phyloP scores from a whole-genome alignment of 2,329 filamentous ascomycete species.

The Macrophomina phaseolina region DNA sequence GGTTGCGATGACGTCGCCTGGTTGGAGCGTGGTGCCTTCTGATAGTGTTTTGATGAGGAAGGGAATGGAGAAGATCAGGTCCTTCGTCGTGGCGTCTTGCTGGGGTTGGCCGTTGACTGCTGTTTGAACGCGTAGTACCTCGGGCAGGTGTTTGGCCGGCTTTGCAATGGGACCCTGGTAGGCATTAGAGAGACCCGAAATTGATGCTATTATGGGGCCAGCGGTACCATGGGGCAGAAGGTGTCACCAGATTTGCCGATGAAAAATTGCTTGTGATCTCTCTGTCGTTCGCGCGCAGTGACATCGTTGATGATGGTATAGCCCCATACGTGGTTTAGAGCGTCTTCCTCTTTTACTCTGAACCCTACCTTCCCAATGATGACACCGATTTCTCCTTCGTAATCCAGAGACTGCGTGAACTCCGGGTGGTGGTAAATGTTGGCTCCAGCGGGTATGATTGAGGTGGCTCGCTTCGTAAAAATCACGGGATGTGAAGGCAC shows the following conservation, averaged over 20 bases:
- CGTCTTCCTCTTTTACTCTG: slow-evolving; percentile 51
- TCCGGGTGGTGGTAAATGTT: slow-evolving; percentile 53
- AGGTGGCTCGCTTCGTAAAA: slow-evolving; percentile 61
- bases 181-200: neutral
- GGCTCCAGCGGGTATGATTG: slow-evolving; percentile 57
- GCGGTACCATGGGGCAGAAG: slow-evolving; percentile 59
- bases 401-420: slow-evolving; percentile 60
- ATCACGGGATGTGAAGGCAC: slow-evolving; percentile 61
- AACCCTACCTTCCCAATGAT: slow-evolving; percentile 60
- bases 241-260: slow-evolving; percentile 63
- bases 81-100: slow-evolving; percentile 52
- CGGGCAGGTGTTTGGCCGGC: slow-evolving; percentile 51
- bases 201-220: neutral
- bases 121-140: slow-evolving; percentile 50
- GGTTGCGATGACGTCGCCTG: slow-evolving; percentile 57
- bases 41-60: slow-evolving; percentile 56
- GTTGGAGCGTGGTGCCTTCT: slow-evolving; percentile 45
- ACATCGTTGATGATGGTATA: slow-evolving; percentile 64
- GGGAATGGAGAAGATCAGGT: slow-evolving; percentile 58
- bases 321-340: slow-evolving; percentile 61
- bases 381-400: slow-evolving; percentile 63
- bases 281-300: slow-evolving; percentile 60
- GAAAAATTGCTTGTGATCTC: slow-evolving; percentile 66
- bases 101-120: slow-evolving; percentile 58
- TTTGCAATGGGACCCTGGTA: slow-evolving; percentile 57